A percentile compares a stretch with the other conserved stretches of the same genome.
Evolutionary conservation across 2,329 filamentous ascomycete species (phyloP).

Genomic region (Daldinia sp.): DNA sequence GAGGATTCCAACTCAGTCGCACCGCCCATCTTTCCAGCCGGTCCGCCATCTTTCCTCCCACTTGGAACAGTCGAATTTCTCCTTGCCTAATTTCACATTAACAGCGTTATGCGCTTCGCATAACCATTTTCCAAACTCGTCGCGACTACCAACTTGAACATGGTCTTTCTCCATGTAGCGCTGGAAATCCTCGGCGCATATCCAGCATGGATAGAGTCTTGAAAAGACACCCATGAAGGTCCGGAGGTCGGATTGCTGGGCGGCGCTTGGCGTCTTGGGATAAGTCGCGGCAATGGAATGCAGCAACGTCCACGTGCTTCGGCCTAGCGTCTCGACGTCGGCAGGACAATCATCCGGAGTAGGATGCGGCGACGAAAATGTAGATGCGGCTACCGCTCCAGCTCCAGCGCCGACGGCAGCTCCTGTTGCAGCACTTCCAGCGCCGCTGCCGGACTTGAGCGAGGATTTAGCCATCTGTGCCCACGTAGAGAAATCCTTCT

Average conservation of each 20-base stretch:
- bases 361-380: conserved; percentile 34
- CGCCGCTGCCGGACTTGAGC: conserved; percentile 49
- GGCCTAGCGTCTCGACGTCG: conserved; percentile 86
- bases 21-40: conserved; percentile 78
- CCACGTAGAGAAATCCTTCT: conserved; percentile 68
- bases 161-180: conserved; percentile 77
- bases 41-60: conserved; percentile 97
- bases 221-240: conserved; percentile 84
- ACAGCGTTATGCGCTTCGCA: conserved; percentile 89
- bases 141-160: conserved; percentile 65
- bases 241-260: conserved; percentile 78
- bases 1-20: conserved; percentile 51
- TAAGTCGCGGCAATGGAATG: conserved; percentile 92
- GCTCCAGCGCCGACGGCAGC: conserved; percentile 45
- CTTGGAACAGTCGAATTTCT: conserved; percentile 83
- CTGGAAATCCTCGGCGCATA: conserved; percentile 92
- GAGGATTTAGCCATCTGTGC: conserved; percentile 60
- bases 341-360: conserved; percentile 79
- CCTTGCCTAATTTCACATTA: conserved; percentile 89
- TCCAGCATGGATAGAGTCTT: conserved; percentile 93
- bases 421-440: conserved; percentile 46
- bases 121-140: conserved; percentile 82
- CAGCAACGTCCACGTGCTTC: conserved; percentile 90
- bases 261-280: conserved; percentile 70
- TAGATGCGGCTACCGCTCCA: conserved; percentile 46